Evolutionary conservation across 2,329 filamentous ascomycete genomes (phyloP).

Genomic region (Verticillium albo-atrum): DNA sequence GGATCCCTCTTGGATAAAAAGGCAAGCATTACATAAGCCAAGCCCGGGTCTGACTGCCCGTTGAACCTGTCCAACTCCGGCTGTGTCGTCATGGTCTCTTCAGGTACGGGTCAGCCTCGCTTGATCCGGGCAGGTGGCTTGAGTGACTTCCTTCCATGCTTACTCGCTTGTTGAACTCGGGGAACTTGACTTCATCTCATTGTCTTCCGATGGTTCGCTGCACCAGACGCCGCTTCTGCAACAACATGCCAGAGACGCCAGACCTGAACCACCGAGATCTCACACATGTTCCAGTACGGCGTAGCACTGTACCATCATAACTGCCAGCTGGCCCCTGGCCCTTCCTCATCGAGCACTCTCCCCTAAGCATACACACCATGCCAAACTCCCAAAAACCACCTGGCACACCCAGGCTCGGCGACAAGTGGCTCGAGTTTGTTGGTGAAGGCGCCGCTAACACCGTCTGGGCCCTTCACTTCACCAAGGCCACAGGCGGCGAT

Average conservation of each 20-base stretch:
- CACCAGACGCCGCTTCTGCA: neutral
- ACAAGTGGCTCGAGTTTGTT: constrained; percentile 29
- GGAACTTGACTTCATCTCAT: neutral
- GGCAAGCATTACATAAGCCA: neutral
- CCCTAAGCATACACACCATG: neutral
- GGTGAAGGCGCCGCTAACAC: constrained; percentile 75
- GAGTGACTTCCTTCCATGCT: neutral
- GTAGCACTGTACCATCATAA: neutral
- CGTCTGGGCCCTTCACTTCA: constrained; percentile 31
- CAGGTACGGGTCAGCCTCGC: neutral
- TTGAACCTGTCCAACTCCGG: neutral
- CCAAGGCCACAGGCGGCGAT: constrained; percentile 29
- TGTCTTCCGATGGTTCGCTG: neutral
- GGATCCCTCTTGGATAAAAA: neutral
- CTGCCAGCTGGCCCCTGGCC: neutral
- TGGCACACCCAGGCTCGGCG: neutral
- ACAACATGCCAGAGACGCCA: neutral
- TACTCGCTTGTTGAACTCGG: neutral
- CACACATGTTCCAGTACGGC: neutral
- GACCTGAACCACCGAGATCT: neutral
- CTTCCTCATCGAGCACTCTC: too few species aligned
- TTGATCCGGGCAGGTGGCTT: neutral
- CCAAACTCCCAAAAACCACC: neutral
- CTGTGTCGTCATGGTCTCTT: neutral
- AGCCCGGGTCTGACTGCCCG: neutral